These are phyloP conservation scores for Fusarium sp. DNA, from an alignment of 2,329 filamentous ascomycete genomes.

Conservation along the genomic window DNA sequence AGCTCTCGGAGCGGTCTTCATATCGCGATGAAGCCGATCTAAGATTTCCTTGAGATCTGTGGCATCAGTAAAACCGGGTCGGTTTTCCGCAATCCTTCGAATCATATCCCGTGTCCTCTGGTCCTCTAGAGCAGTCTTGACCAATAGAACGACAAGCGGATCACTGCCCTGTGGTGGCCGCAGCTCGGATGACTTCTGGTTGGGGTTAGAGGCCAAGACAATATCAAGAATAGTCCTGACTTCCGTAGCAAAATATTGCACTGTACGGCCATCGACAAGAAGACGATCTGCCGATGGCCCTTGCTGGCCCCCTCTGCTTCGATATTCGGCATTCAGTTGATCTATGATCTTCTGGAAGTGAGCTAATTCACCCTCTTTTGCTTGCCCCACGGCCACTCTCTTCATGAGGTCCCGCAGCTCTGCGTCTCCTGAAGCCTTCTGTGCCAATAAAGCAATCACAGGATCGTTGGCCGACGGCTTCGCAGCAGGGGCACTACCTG, in stretches of 20 bases:
- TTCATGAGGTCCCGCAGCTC: constrained; percentile 83
- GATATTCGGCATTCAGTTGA: constrained; percentile 72
- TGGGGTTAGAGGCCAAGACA: constrained; percentile 66
- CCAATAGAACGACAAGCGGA: constrained; percentile 63
- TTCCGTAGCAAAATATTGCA: constrained; percentile 68
- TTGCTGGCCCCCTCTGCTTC: constrained; percentile 59
- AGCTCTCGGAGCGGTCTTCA: constrained; percentile 48
- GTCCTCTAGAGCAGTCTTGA: constrained; percentile 67
- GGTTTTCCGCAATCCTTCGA: constrained; percentile 61
- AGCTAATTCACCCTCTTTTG: constrained; percentile 74
- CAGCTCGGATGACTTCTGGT: constrained; percentile 62
- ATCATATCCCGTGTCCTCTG: constrained; percentile 59
- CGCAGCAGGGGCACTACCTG: constrained; percentile 16
- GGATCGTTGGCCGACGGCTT: constrained; percentile 65
- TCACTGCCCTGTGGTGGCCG: constrained; percentile 64
- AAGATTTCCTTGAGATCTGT: constrained; percentile 63
- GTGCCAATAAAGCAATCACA: constrained; percentile 81
- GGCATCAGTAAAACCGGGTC: constrained; percentile 61
- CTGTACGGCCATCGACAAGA: constrained; percentile 63
- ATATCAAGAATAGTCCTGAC: constrained; percentile 67
- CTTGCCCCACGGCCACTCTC: constrained; percentile 79
- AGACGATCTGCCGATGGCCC: constrained; percentile 65
- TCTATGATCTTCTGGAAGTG: constrained; percentile 85
- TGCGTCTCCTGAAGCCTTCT: constrained; percentile 76
- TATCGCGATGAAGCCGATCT: constrained; percentile 57